Base-by-base conservation (phyloP, 2,329 filamentous ascomycete genomes). In the Zymoseptoria brevis region DNA sequence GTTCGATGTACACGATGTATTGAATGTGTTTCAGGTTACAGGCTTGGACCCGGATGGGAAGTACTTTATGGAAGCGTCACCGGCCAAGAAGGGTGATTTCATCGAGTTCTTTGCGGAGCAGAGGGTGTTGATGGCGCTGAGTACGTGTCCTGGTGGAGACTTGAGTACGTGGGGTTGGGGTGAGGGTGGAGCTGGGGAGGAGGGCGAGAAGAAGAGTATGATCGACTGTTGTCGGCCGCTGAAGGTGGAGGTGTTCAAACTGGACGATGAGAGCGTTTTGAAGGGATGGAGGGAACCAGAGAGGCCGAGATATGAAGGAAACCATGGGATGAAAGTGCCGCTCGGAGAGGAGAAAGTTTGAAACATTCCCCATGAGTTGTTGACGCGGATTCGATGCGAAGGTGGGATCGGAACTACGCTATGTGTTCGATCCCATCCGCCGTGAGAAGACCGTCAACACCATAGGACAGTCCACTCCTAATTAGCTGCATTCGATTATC, bases 1-100 rank as follows among this genome's bases (percentile, higher is more conserved):
- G 73, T 77, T 78, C 29, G 89, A 94, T 69, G 84, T 94, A 1
- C 90, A 95, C 68, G 89, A 95, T 71, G 89, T 95, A 0, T 79
- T 95, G 57, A 95, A 95, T 68, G 79, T 95, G 2, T 94, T 95
- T 70, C 90, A 95, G 72, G 88, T 92, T 6, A 94, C 90, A 0
- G 89, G 89, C 0, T 71, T 94, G 53, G 87, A 94, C 67, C 78
- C 82, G 56, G 69, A 86, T 60, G 89, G 88, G 0, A 81, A 84
- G 56, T 93, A 92, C 65, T 92, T 89, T 61, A 95, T 95, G 80
- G 84, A 80, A 59, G 80, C 83, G 0, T 82, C 79, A 59, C 83
- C 83, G 0, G 83, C 83, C 0, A 71, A 75, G 57, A 65, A 73
- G 6, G 81, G 79, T 0, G 83, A 86, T 59, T 84, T 80, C 58